Base-by-base conservation (phyloP, 1,284 basidiomycete species). In the Ganoderma resinaceum region DNA sequence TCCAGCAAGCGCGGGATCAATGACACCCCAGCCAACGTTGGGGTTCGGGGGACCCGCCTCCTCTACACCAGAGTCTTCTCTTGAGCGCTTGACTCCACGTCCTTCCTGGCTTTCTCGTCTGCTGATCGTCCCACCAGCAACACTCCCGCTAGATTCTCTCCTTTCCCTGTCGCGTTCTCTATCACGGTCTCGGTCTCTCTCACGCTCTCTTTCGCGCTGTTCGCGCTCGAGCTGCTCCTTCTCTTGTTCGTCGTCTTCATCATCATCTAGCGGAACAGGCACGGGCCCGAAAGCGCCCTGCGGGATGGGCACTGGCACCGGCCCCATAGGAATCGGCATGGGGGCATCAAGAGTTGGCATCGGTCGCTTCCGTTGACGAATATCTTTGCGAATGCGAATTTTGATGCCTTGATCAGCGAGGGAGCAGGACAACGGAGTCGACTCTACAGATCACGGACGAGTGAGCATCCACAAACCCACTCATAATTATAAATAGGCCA, bases 331-430 rank as follows among this genome's bases (percentile, higher is more conserved):
- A 58, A 76, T 73, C 1, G 77, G 77, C 1, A 76, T 68, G 2
- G 74, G 73, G 29, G 72, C 68, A 16, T 81, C 80, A 33, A 84
- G 76, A 0, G 82, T 81, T 33, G 82, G 80, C 20, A 85, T 82
- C 1, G 88, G 86, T 14, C 89, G 84, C 78, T 94, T 94, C 70
- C 93, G 87, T 31, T 92, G 89, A 2, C 93, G 89, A 52, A 94
- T 94, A 73, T 96, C 94, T 78, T 95, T 96, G 55, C 95, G 88
- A 49, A 97, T 96, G 33, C 95, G 90, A 61, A 97, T 96, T 80
- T 97, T 96, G 78, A 97, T 93, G 4, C 95, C 95, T 80, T 97
- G 95, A 76, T 95, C 93, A 12, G 95, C 94, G 67, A 97, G 87
- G 0, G 93, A 93, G 73, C 92, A 94, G 1, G 95, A 97, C 0